Conservation (phyloP, 768 basidiomycete species). For the Piloderma croceum region DNA sequence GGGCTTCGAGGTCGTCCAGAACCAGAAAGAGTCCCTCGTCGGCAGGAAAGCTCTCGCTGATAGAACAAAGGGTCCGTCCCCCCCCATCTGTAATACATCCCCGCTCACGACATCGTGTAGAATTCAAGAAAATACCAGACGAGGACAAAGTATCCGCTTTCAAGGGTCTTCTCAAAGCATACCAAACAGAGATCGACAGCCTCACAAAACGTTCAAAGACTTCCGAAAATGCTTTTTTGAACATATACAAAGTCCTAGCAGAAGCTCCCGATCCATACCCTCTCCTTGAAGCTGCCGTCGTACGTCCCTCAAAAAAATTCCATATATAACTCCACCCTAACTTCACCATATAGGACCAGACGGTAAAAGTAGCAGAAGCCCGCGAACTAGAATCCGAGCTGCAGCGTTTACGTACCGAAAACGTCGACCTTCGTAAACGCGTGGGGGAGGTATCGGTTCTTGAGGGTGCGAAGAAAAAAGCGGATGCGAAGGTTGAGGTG, state of each 20-base stretch:
- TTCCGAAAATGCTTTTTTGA: slow-evolving; percentile 95
- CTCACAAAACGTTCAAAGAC: slow-evolving; percentile 89
- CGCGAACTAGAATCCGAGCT: slow-evolving; percentile 71
- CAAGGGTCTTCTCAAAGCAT: slow-evolving; percentile 93
- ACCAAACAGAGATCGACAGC: slow-evolving; percentile 94
- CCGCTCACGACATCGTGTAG: slow-evolving; percentile 33
- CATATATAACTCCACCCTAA: not conserved
- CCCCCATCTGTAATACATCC: not conserved
- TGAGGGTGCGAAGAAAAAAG: slow-evolving; percentile 71
- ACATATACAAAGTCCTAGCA: slow-evolving; percentile 91
- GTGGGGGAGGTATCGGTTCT: slow-evolving; percentile 56
- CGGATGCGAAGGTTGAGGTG: slow-evolving; percentile 66
- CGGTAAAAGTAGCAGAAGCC: slow-evolving; percentile 83
- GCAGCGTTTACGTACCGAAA: slow-evolving; percentile 71
- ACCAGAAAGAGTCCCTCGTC: slow-evolving; percentile 95
- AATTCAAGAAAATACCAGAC: slow-evolving; percentile 94
- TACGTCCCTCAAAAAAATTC: slow-evolving; percentile 28
- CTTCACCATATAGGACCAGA: slow-evolving; percentile 76
- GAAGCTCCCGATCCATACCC: slow-evolving; percentile 98
- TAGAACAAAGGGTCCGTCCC: slow-evolving; percentile 82
- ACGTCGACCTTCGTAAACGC: slow-evolving; percentile 67
- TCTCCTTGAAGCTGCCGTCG: slow-evolving; percentile 88
- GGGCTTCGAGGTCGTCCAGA: slow-evolving; percentile 93
- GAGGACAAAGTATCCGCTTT: slow-evolving; percentile 81
- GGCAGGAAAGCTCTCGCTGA: slow-evolving; percentile 93